These are phyloP conservation scores for Pichia sp. DNA, from an alignment of 1,139 yeast species.

Conservation along the genomic window DNA sequence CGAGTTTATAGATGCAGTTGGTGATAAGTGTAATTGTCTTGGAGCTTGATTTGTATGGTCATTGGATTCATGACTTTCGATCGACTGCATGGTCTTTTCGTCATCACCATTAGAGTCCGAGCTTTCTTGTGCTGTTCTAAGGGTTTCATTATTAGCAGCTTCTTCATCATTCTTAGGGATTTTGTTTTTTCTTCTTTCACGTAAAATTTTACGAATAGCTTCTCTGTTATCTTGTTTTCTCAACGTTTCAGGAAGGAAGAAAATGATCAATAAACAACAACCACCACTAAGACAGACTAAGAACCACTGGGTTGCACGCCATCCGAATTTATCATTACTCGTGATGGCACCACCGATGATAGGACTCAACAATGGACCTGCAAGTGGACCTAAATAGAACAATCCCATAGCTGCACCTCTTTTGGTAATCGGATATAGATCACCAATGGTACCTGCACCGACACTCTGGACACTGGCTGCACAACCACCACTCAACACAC, in stretches of 20 bases:
- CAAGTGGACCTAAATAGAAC: slow-evolving; percentile 76
- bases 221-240: slow-evolving; percentile 52
- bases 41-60: background rate
- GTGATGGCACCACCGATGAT: slow-evolving; percentile 78
- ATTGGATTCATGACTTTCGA: background rate
- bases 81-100: background rate
- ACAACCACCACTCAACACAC: slow-evolving; percentile 76
- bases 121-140: too few relatives aligned
- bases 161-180: slow-evolving; percentile 13
- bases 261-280: slow-evolving; percentile 47
- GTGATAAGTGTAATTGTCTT: background rate
- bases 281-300: slow-evolving; percentile 66
- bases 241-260: slow-evolving; percentile 76
- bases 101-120: background rate
- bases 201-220: slow-evolving; percentile 44
- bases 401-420: slow-evolving; percentile 82
- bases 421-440: slow-evolving; percentile 62
- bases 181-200: slow-evolving; percentile 33
- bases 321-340: slow-evolving; percentile 57
- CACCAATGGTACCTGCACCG: slow-evolving; percentile 88
- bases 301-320: slow-evolving; percentile 92
- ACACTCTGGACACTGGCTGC: slow-evolving; percentile 87
- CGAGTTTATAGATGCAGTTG: slow-evolving; percentile 9
- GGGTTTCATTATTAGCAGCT: slow-evolving; percentile 4
- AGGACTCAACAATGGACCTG: slow-evolving; percentile 82